A percentile compares a stretch with the other conserved stretches of the same genome.
Evolutionary conservation across 1,284 basidiomycete genomes (phyloP).

Genomic region (Exobasidium rhododendri): DNA sequence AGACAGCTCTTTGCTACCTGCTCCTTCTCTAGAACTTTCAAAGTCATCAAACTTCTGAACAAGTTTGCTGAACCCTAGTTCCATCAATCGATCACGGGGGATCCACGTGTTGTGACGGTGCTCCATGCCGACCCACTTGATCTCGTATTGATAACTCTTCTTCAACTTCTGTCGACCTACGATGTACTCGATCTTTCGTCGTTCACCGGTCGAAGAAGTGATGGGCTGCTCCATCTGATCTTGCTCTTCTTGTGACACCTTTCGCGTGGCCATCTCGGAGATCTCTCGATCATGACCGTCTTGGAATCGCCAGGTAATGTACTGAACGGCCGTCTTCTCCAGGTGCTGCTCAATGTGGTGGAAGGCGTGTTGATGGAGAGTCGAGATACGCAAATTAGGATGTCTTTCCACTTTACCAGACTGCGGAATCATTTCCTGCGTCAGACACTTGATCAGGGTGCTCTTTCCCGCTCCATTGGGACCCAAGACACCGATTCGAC

Average conservation of each 20-base stretch:
- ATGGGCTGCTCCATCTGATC: slow-evolving; percentile 79
- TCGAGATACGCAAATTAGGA: slow-evolving; percentile 89
- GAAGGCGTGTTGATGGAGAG: slow-evolving; percentile 83
- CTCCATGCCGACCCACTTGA: slow-evolving; percentile 93
- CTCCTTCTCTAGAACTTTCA: slow-evolving; percentile 72
- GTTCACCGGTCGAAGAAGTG: slow-evolving; percentile 84
- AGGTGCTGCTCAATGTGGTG: slow-evolving; percentile 53
- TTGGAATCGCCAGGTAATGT: slow-evolving; percentile 91
- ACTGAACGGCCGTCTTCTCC: slow-evolving; percentile 52
- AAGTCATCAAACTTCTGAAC: slow-evolving; percentile 95
- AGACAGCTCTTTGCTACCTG: slow-evolving; percentile 66
- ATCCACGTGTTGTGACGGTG: slow-evolving; percentile 94
- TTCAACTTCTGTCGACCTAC: slow-evolving; percentile 98
- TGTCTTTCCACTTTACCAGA: slow-evolving; percentile 93
- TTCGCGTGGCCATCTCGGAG: slow-evolving; percentile 82
- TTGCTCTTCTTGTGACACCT: slow-evolving; percentile 83
- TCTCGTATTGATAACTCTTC: slow-evolving; percentile 85
- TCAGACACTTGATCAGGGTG: slow-evolving; percentile 94
- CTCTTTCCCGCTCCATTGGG: slow-evolving; percentile 60
- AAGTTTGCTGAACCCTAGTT: slow-evolving; percentile 85
- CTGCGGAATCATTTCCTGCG: slow-evolving; percentile 90
- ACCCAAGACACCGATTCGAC: slow-evolving; percentile 56
- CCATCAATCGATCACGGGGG: slow-evolving; percentile 79
- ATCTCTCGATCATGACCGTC: slow-evolving; percentile 96
- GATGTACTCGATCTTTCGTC: slow-evolving; percentile 80